Percentiles rank a stretch among this genome's conserved stretches.
Evolutionary conservation across 2,329 filamentous ascomycete genomes (phyloP).

Genomic region (Fusarium xylarioides): DNA sequence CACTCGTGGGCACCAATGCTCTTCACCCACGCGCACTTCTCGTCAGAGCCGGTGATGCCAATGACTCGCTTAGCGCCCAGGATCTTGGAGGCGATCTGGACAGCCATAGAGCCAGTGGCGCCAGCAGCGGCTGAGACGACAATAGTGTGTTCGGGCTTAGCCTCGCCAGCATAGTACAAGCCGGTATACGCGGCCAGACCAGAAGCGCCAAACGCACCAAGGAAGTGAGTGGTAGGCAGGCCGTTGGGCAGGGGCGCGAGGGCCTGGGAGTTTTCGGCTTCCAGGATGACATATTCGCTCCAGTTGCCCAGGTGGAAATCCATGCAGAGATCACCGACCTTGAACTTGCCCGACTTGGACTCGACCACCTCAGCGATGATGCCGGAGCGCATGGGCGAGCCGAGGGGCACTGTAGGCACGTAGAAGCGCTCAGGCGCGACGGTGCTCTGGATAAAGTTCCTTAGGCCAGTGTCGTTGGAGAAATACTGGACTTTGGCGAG

Average conservation of each 20-base stretch:
- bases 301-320: slow-evolving; percentile 44
- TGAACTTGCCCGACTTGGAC: slow-evolving; percentile 38
- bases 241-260: slow-evolving; percentile 37
- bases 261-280: slow-evolving; percentile 39
- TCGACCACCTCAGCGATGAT: slow-evolving; percentile 44
- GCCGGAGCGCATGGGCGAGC: slow-evolving; percentile 43
- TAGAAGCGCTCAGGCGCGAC: slow-evolving; percentile 43
- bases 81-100: slow-evolving; percentile 43
- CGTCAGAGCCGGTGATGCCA: slow-evolving; percentile 42
- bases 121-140: slow-evolving; percentile 44
- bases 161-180: slow-evolving; percentile 37
- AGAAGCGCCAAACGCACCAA: slow-evolving; percentile 44
- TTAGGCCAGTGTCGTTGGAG: slow-evolving; percentile 43
- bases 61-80: slow-evolving; percentile 43
- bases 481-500: slow-evolving; percentile 43
- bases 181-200: slow-evolving; percentile 42
- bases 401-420: slow-evolving; percentile 42
- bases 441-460: slow-evolving; percentile 44
- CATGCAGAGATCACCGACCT: slow-evolving; percentile 42
- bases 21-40: slow-evolving; percentile 44
- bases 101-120: slow-evolving; percentile 43
- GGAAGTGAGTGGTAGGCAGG: slow-evolving; percentile 41
- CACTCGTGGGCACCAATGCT: slow-evolving; percentile 43
- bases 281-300: slow-evolving; percentile 42
- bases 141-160: slow-evolving; percentile 43